Conservation (phyloP, 2,329 filamentous ascomycete genomes). For the Ophiostoma ulmi region DNA sequence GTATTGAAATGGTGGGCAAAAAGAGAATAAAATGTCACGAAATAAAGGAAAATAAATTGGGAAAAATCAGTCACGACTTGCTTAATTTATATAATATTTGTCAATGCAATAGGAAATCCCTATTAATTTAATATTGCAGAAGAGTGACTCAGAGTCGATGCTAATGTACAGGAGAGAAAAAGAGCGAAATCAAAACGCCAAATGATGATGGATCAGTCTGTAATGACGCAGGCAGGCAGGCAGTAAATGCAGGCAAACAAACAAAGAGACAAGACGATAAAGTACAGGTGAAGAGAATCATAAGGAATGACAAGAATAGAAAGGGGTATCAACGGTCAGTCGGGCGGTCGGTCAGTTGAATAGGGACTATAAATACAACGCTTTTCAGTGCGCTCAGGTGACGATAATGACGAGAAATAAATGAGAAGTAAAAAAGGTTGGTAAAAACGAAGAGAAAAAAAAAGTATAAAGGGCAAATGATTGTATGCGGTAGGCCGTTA, state of each 20-base stretch:
- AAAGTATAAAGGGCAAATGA: slow-evolving; percentile 13
- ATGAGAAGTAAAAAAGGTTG: background rate
- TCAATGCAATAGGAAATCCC: background rate
- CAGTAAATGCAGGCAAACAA: background rate
- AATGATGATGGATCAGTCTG: slow-evolving; percentile 9
- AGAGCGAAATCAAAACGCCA: background rate
- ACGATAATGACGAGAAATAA: background rate
- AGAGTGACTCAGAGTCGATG: background rate
- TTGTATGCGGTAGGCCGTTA: slow-evolving; percentile 14
- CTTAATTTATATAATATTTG: background rate
- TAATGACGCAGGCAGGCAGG: background rate
- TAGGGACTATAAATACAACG: slow-evolving; percentile 9
- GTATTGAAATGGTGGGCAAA: background rate
- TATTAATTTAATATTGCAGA: background rate
- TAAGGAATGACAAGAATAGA: slow-evolving; percentile 5
- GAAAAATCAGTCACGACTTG: background rate
- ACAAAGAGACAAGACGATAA: background rate
- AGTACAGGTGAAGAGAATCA: background rate
- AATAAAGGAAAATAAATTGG: background rate
- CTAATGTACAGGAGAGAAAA: background rate
- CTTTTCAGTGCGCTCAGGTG: slow-evolving; percentile 4
- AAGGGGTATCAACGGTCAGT: slow-evolving; percentile 16
- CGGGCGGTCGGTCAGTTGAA: slow-evolving; percentile 17
- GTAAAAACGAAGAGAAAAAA: background rate
- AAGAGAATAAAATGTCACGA: background rate